phyloP scores from a whole-genome alignment of 2,329 filamentous ascomycete species.

The Didymellaceae sp. region DNA sequence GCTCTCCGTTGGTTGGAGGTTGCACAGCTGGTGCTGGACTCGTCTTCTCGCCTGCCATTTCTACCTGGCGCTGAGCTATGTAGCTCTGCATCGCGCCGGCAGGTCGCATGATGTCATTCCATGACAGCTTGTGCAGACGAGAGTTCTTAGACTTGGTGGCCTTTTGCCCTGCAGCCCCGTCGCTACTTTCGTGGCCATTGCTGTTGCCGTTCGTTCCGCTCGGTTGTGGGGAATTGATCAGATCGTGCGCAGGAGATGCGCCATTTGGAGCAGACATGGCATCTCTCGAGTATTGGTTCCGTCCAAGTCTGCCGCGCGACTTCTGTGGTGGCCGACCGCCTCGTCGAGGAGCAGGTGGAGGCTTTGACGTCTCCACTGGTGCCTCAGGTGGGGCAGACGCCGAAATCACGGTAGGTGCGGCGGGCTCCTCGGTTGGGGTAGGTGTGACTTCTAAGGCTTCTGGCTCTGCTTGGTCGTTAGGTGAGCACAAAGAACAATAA shows the following conservation, averaged over 20 bases:
- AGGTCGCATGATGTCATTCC: constrained; percentile 87
- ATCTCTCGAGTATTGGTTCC: constrained; percentile 49
- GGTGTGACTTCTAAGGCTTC: constrained; percentile 36
- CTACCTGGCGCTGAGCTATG: constrained; percentile 86
- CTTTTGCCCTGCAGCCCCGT: constrained; percentile 61
- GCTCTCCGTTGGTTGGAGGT: constrained; percentile 32
- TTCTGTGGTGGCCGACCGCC: constrained; percentile 46
- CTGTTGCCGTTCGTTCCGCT: constrained; percentile 40
- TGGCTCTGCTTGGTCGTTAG: constrained; percentile 36
- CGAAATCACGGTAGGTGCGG: constrained; percentile 26
- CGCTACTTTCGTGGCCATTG: constrained; percentile 58
- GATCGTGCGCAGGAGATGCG: constrained; percentile 41
- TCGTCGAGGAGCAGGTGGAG: constrained; percentile 39
- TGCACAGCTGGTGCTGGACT: constrained; percentile 36
- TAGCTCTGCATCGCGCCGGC: constrained; percentile 87
- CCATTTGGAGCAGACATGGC: constrained; percentile 43
- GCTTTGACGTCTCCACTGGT: constrained; percentile 32
- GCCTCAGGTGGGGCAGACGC: constrained; percentile 39
- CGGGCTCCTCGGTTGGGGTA: constrained; percentile 37
- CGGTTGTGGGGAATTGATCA: constrained; percentile 40
- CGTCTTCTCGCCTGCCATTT: constrained; percentile 70
- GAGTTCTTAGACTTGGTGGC: constrained; percentile 66
- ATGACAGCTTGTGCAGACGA: constrained; percentile 68
- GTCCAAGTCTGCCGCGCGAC: constrained; percentile 43
- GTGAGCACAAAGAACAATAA: constrained; percentile 17